Evolutionary conservation across 129 eudicot species (phyloP).

Genomic region (Lactuca saligna): DNA sequence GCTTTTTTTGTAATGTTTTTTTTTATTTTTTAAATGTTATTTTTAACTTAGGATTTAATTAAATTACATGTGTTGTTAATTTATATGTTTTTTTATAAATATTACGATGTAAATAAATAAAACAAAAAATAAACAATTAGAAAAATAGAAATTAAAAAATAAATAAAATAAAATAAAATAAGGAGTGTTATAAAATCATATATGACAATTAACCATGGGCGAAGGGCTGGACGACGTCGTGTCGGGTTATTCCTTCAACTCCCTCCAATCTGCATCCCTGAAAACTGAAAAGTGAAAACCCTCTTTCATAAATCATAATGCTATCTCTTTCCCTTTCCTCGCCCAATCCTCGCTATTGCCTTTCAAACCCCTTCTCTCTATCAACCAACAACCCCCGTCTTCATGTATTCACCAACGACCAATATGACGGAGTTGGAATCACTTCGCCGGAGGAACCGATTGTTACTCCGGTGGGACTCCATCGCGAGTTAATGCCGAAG

Average conservation of each 20-base stretch:
- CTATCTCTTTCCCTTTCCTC: constrained; percentile 7
- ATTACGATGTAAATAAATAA: no score
- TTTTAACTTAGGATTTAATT: no score
- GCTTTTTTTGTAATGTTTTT: no score
- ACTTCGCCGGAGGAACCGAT: constrained; percentile 3
- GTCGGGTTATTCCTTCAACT: background rate
- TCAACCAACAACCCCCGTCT: constrained; percentile 11
- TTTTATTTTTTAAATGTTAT: no score
- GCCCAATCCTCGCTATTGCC: constrained; percentile 2
- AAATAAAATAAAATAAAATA: no score
- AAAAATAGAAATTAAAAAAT: no score
- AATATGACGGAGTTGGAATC: background rate
- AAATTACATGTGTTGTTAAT: no score
- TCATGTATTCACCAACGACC: constrained; percentile 12
- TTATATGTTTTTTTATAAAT: no score
- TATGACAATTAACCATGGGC: no score
- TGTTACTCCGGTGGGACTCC: constrained; percentile 35
- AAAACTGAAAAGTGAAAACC: background rate
- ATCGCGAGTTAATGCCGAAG: constrained; percentile 51
- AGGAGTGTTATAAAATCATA: no score
- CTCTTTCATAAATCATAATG: background rate
- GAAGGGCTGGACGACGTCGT: background rate
- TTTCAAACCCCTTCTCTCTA: constrained; percentile 6
- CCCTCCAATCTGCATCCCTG: constrained; percentile 2
- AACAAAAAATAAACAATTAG: no score